Evolutionary conservation across 1,139 yeast species (phyloP), one percentile per base, ranked within the genome.

Genomic region (Suhomyces coccinellae): DNA sequence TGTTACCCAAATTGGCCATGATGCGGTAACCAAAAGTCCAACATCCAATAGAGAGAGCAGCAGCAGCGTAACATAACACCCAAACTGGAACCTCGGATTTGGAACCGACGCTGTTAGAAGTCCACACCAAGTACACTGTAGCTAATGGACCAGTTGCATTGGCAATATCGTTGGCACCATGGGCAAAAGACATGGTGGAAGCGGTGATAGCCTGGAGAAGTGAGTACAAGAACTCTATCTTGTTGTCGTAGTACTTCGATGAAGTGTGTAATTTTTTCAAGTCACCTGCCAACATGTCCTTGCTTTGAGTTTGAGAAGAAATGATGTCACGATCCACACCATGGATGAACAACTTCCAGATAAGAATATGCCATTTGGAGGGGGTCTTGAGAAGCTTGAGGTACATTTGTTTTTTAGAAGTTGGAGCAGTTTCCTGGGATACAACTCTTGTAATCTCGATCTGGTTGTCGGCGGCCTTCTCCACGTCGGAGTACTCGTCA

Each of bases 121-220:
- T 65, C 89, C 90, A 85, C 17, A 82, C 73, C 43, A 75, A 65
- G 61, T 82, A 85, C 29, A 85, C 78, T 22, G 90, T 77, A 32
- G 90, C 69, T 56, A 84, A 72, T 29, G 93, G 93, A 54, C 89
- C 93, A 31, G 87, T 80, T 34, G 93, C 91, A 57, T 85, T 85
- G 42, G 91, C 77, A 53, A 86, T 83, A 67, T 85, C 95, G 61
- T 85, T 86, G 36, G 93, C 84, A 51, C 95, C 89, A 59, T 85
- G 95, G 14, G 91, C 88, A 64, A 85, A 84, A 4, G 91, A 84
- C 84, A 85, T 85, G 50, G 90, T 85, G 57, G 84, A 78, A 17
- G 95, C 91, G 43, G 91, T 85, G 50, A 85, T 67, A 42, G 82
- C 85, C 66, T 85, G 95, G 48, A 84, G 70, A 54, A 85, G 71